Evolutionary conservation across 345 rosid genomes (phyloP).

Genomic region (Lagerstroemia speciosa): DNA sequence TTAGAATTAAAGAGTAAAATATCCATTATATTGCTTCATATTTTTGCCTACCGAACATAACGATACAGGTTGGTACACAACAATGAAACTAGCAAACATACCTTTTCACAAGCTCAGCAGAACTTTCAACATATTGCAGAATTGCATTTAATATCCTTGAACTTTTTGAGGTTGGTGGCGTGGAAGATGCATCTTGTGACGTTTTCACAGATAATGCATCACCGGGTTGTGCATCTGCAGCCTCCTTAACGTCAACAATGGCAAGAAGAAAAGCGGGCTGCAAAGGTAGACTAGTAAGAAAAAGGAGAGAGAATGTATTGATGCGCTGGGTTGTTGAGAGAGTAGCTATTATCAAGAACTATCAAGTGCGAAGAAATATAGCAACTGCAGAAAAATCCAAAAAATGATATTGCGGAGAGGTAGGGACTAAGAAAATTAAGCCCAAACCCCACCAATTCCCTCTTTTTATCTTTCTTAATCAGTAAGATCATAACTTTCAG

Average conservation of each 20-base stretch:
- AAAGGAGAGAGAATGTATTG: slow-evolving; percentile 3
- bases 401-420: not conserved
- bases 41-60: too few species aligned
- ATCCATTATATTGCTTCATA: too few species aligned
- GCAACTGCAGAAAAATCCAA: not conserved
- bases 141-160: slow-evolving; percentile 41
- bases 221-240: slow-evolving; percentile 19
- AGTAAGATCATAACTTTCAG: not conserved
- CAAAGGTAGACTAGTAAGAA: slow-evolving; percentile 19
- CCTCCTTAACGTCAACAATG: slow-evolving; percentile 34
- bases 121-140: slow-evolving; percentile 42
- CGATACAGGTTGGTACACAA: not conserved
- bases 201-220: slow-evolving; percentile 21
- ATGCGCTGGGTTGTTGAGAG: slow-evolving; percentile 1
- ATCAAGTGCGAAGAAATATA: not conserved
- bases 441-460: not conserved
- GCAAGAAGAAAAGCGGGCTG: slow-evolving; percentile 84
- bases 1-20: too few species aligned
- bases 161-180: slow-evolving; percentile 23
- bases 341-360: not conserved
- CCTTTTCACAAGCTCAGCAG: slow-evolving; percentile 59
- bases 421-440: not conserved
- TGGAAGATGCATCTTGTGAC: slow-evolving; percentile 28
- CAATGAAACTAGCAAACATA: slow-evolving; percentile 16
- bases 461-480: not conserved